phyloP scores from a whole-genome alignment of 2,329 filamentous ascomycete genomes.

The Pseudogymnoascus sp. region DNA sequence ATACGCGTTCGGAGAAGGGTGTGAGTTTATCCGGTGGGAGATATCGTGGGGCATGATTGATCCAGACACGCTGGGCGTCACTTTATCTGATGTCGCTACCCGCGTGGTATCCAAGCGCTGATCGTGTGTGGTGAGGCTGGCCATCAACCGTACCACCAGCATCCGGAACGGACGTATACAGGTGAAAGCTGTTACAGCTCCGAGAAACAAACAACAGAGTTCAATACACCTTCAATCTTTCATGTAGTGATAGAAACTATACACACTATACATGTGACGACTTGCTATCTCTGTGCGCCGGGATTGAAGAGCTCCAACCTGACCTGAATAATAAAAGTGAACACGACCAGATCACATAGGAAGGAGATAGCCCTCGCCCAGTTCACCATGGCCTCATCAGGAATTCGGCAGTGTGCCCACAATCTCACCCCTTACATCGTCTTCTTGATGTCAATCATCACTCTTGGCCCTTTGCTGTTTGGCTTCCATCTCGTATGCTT shows the following conservation, averaged over 20 bases:
- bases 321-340: background rate
- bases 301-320: background rate
- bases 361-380: background rate
- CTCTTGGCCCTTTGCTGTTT: constrained; percentile 84
- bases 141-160: background rate
- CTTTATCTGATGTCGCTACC: background rate
- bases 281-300: background rate
- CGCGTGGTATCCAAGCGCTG: background rate
- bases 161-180: background rate
- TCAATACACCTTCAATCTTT: background rate
- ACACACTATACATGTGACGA: constrained; percentile 2
- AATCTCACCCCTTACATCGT: constrained; percentile 66
- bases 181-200: background rate
- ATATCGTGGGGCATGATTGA: background rate
- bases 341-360: background rate
- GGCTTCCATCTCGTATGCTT: constrained; percentile 75
- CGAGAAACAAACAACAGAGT: background rate
- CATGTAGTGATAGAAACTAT: background rate
- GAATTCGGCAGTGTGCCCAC: constrained; percentile 25
- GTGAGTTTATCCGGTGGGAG: background rate
- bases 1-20: background rate
- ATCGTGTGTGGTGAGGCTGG: background rate
- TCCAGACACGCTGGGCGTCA: background rate
- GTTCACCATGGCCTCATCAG: constrained; percentile 24
- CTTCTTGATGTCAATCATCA: constrained; percentile 66